Conservation (phyloP, 1,139 yeast genomes). For the Kluyveromyces sp. region DNA sequence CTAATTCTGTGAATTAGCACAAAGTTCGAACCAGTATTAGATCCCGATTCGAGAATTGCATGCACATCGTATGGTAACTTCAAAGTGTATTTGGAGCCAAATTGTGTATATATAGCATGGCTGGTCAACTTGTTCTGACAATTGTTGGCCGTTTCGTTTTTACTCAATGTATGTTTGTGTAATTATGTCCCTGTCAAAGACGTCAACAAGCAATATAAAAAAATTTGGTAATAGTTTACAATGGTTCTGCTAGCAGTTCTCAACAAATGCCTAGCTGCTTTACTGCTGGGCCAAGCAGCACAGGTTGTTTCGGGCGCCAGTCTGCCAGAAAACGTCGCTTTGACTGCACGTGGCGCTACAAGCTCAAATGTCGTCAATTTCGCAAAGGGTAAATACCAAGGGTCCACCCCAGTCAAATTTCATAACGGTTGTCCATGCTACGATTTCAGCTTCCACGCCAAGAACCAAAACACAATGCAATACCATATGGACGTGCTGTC, state of each 20-base stretch:
- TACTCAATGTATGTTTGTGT: too few species aligned
- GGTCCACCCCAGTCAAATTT: not conserved
- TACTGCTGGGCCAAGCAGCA: not conserved
- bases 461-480: slow-evolving; percentile 17
- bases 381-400: not conserved
- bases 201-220: too few species aligned
- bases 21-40: too few species aligned
- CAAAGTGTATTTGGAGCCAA: too few species aligned
- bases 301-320: not conserved
- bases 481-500: slow-evolving; percentile 21
- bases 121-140: too few species aligned
- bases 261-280: not conserved
- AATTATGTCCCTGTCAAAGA: too few species aligned
- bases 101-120: too few species aligned
- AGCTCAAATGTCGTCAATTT: not conserved
- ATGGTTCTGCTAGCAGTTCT: not conserved
- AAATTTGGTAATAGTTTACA: too few species aligned
- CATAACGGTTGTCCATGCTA: slow-evolving; percentile 20
- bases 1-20: too few species aligned
- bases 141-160: too few species aligned
- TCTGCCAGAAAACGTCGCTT: not conserved
- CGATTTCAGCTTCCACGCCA: slow-evolving; percentile 20
- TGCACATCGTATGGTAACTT: too few species aligned
- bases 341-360: not conserved
- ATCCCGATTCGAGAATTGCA: too few species aligned